phyloP scores from a whole-genome alignment of 345 rosid species.

The Melastoma malabathricum region DNA sequence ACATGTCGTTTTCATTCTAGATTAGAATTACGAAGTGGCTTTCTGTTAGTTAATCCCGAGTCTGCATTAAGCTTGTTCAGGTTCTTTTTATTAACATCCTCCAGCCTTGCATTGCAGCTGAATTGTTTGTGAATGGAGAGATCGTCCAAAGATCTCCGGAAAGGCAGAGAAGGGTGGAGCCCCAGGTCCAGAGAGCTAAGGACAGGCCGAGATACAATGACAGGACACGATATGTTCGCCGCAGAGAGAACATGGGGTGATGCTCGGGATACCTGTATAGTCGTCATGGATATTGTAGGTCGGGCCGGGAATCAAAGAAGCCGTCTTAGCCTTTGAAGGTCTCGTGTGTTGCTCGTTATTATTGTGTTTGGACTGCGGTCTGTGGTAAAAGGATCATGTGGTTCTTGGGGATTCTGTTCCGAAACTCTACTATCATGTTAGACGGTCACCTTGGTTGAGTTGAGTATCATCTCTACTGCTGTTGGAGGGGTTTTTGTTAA shows the following conservation, averaged over 20 bases:
- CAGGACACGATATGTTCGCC: conserved; percentile 79
- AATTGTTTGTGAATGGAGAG: conserved; percentile 88
- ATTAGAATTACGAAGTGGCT: too few relatives aligned
- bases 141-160: conserved; percentile 88
- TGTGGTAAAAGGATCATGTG: too few relatives aligned
- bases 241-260: conserved; percentile 60
- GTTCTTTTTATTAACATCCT: background rate
- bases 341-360: too few relatives aligned
- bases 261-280: background rate
- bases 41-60: background rate
- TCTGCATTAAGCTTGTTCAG: background rate
- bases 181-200: conserved; percentile 86
- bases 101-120: conserved; percentile 40
- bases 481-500: too few relatives aligned
- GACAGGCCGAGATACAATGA: conserved; percentile 98
- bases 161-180: conserved; percentile 84
- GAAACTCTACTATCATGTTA: too few relatives aligned
- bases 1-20: too few relatives aligned
- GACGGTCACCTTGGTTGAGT: too few relatives aligned
- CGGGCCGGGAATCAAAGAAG: background rate
- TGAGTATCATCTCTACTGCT: too few relatives aligned
- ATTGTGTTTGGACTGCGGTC: background rate
- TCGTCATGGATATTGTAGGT: background rate
- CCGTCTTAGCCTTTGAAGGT: too few relatives aligned
- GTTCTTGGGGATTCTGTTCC: too few relatives aligned